These are phyloP conservation scores for Claviceps sp. DNA, from an alignment of 2,329 filamentous ascomycete species.

Conservation along the genomic window DNA sequence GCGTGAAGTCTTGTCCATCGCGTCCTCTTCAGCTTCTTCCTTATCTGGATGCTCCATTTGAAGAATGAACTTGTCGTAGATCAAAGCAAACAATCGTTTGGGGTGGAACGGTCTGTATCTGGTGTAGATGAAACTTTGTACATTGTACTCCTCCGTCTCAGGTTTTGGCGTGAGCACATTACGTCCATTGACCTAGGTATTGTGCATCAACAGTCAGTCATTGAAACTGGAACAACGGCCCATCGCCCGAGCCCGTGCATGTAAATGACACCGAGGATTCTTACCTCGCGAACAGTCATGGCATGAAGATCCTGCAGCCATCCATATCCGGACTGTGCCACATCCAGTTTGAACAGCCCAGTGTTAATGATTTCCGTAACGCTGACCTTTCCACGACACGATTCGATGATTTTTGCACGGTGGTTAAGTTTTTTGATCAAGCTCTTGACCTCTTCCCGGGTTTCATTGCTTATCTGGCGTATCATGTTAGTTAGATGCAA, in stretches of 20 bases:
- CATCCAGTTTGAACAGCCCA: slow-evolving; percentile 48
- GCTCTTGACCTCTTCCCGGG: slow-evolving; percentile 31
- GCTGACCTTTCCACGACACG: slow-evolving; percentile 44
- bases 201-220: background rate
- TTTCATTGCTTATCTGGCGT: slow-evolving; percentile 23
- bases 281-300: slow-evolving; percentile 48
- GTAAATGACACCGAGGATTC: background rate
- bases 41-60: slow-evolving; percentile 30
- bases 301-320: slow-evolving; percentile 59
- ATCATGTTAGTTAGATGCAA: background rate
- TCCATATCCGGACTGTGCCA: slow-evolving; percentile 50
- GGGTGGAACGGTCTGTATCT: slow-evolving; percentile 43
- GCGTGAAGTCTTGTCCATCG: slow-evolving; percentile 10
- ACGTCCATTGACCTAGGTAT: slow-evolving; percentile 26
- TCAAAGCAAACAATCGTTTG: slow-evolving; percentile 27
- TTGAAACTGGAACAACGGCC: background rate
- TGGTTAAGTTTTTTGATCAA: slow-evolving; percentile 52
- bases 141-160: slow-evolving; percentile 60
- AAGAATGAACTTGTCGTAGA: slow-evolving; percentile 37
- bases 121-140: slow-evolving; percentile 57
- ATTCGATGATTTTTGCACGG: slow-evolving; percentile 48
- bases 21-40: slow-evolving; percentile 21
- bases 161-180: slow-evolving; percentile 51
- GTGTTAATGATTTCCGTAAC: slow-evolving; percentile 53
- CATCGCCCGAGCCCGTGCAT: background rate